These are phyloP conservation scores for Didymosphaeria variabile DNA, from an alignment of 2,329 filamentous ascomycete species.

Conservation along the genomic window DNA sequence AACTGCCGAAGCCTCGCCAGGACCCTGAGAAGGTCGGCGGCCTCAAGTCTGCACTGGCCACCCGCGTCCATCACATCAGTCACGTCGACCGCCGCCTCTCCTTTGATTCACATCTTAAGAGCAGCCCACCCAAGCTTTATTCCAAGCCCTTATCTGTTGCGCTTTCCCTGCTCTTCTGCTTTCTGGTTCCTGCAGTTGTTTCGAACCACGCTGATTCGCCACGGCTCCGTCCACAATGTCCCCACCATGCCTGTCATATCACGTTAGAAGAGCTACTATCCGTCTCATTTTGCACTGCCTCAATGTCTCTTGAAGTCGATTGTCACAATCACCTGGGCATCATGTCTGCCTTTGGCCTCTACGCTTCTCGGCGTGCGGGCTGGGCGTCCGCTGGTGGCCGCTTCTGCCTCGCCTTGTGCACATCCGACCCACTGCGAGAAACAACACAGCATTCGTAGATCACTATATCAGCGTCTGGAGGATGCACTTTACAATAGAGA, in stretches of 20 bases:
- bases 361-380: constrained; percentile 9
- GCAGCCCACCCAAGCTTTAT: constrained; percentile 24
- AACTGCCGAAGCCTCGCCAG: constrained; percentile 6
- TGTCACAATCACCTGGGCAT: constrained; percentile 8
- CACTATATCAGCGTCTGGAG: background rate
- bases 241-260: constrained; percentile 2
- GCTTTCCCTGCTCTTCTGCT: constrained; percentile 8
- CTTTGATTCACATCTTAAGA: constrained; percentile 14
- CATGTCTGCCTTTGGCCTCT: background rate
- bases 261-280: background rate
- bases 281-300: constrained; percentile 31
- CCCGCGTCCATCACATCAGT: constrained; percentile 16
- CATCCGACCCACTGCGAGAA: background rate
- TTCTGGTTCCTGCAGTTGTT: constrained; percentile 20
- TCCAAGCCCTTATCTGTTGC: constrained; percentile 22
- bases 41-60: constrained; percentile 21
- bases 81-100: constrained; percentile 20
- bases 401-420: constrained; percentile 7
- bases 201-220: constrained; percentile 23
- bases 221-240: constrained; percentile 1
- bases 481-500: background rate
- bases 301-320: constrained; percentile 17
- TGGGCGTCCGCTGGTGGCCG: constrained; percentile 6
- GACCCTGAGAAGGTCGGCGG: background rate
- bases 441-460: constrained; percentile 12